Percentiles rank a stretch among this genome's conserved stretches.
Conservation (phyloP, 2,329 filamentous ascomycete genomes). For the Ceratocystis harringtonii region DNA sequence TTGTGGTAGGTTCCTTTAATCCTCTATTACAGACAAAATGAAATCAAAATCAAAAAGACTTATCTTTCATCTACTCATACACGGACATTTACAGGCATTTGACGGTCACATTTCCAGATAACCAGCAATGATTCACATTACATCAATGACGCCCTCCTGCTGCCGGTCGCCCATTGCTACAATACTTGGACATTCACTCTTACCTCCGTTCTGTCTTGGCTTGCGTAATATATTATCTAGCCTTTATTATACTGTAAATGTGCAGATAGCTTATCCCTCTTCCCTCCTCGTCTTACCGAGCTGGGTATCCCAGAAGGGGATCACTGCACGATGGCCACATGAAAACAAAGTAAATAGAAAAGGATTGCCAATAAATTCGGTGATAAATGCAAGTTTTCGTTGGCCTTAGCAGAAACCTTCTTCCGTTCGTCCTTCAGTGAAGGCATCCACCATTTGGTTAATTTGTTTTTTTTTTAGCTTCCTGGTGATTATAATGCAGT, state of each 20-base stretch:
- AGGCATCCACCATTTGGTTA: not conserved
- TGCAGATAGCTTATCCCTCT: not conserved
- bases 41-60: too few relatives aligned
- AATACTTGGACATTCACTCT: too few relatives aligned
- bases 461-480: not conserved
- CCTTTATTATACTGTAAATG: not conserved
- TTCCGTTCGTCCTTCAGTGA: conserved; percentile 2
- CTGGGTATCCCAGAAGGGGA: not conserved
- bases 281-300: not conserved
- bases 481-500: not conserved
- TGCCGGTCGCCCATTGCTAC: too few relatives aligned
- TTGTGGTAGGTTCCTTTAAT: not conserved
- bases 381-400: not conserved
- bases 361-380: not conserved
- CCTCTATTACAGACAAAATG: not conserved
- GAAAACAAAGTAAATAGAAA: not conserved
- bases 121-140: too few relatives aligned
- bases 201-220: too few relatives aligned
- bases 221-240: too few relatives aligned
- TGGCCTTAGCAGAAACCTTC: not conserved
- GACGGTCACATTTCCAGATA: too few relatives aligned
- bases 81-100: too few relatives aligned
- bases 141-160: too few relatives aligned
- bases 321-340: not conserved
- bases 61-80: too few relatives aligned